phyloP scores from a whole-genome alignment of 768 basidiomycete species.

The Russula olivacea region DNA sequence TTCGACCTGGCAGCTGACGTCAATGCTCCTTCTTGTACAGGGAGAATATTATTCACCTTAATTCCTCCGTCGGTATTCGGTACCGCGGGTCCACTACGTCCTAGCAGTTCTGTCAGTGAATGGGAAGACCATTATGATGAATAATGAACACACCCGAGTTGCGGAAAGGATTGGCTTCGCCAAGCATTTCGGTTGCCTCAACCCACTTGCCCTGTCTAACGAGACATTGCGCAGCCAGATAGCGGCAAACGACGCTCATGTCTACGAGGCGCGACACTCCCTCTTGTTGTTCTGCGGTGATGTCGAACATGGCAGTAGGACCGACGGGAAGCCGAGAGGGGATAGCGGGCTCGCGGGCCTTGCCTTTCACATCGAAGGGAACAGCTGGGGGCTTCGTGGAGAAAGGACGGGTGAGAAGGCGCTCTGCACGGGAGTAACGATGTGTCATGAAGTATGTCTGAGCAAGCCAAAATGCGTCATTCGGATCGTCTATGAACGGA shows the following conservation, averaged over 20 bases:
- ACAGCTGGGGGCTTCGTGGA: slow-evolving; percentile 44
- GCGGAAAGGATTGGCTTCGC: slow-evolving; percentile 85
- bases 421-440: slow-evolving; percentile 91
- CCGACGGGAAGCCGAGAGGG: slow-evolving; percentile 63
- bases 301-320: slow-evolving; percentile 63
- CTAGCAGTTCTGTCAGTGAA: slow-evolving; percentile 31
- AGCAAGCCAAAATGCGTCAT: slow-evolving; percentile 99
- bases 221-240: slow-evolving; percentile 94
- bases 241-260: slow-evolving; percentile 92
- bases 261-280: slow-evolving; percentile 77
- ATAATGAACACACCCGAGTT: slow-evolving; percentile 46
- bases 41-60: slow-evolving; percentile 49
- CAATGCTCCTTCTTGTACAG: background rate
- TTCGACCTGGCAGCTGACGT: slow-evolving; percentile 58
- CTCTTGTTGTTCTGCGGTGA: slow-evolving; percentile 58
- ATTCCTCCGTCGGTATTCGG: slow-evolving; percentile 89
- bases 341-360: slow-evolving; percentile 34
- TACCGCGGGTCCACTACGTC: slow-evolving; percentile 60
- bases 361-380: slow-evolving; percentile 47
- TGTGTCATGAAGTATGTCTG: slow-evolving; percentile 96
- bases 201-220: slow-evolving; percentile 88
- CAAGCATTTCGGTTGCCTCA: slow-evolving; percentile 88
- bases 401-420: slow-evolving; percentile 84
- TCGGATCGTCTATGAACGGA: slow-evolving; percentile 67
- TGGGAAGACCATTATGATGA: slow-evolving; percentile 17